These are phyloP conservation scores for Gossypioides kirkii DNA, from an alignment of 345 rosid species.

Conservation along the genomic window DNA sequence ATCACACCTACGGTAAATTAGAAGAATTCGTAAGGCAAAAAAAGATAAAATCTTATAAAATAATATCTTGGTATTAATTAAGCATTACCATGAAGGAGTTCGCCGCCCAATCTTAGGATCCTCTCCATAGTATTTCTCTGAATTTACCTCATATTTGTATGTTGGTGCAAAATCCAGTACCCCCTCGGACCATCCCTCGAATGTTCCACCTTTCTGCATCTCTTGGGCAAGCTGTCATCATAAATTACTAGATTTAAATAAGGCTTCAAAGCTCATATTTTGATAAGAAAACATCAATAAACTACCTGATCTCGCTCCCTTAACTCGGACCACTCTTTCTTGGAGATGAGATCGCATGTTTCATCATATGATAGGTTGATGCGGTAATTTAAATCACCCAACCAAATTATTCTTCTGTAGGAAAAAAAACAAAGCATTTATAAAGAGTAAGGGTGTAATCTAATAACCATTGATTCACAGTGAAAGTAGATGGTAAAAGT, in stretches of 20 bases:
- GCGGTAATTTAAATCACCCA: slow-evolving; percentile 93
- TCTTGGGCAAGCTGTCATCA: slow-evolving; percentile 59
- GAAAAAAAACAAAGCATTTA: slow-evolving; percentile 16
- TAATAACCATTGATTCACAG: background rate
- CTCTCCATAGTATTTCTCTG: slow-evolving; percentile 68
- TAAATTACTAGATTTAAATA: slow-evolving; percentile 7
- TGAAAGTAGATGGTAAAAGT: background rate
- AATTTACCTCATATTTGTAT: slow-evolving; percentile 71
- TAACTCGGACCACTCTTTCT: slow-evolving; percentile 61
- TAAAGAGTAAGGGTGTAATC: background rate
- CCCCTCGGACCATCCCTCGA: slow-evolving; percentile 94
- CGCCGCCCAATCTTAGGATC: slow-evolving; percentile 74
- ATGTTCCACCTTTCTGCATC: slow-evolving; percentile 57
- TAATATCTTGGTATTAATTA: background rate
- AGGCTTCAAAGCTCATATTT: background rate
- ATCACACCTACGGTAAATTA: slow-evolving; percentile 56
- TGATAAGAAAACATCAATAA: background rate
- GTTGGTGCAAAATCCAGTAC: slow-evolving; percentile 69
- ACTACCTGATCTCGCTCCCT: slow-evolving; percentile 75
- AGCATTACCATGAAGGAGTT: slow-evolving; percentile 70
- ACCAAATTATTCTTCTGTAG: slow-evolving; percentile 75
- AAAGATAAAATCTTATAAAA: background rate
- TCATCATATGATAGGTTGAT: slow-evolving; percentile 65
- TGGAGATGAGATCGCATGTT: slow-evolving; percentile 54
- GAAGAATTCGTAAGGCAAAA: slow-evolving; percentile 1